Evolutionary conservation across 345 rosid genomes (phyloP).

Genomic region (Trapa incisa): DNA sequence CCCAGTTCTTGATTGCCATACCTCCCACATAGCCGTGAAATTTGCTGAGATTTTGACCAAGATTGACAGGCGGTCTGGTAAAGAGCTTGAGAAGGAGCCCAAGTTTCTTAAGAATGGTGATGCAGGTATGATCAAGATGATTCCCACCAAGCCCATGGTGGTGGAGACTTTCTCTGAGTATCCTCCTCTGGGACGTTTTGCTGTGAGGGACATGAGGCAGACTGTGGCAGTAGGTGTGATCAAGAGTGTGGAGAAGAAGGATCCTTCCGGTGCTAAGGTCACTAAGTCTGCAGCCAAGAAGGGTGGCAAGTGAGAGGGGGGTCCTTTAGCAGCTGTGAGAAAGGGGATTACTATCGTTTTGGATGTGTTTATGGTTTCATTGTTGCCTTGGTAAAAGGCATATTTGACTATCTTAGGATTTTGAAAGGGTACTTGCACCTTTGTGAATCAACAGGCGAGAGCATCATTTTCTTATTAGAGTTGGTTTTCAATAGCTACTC

Average conservation of each 20-base stretch:
- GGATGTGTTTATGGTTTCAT: neutral
- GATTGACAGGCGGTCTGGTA: constrained; percentile 27
- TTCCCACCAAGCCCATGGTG: constrained; percentile 77
- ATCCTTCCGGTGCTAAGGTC: constrained; percentile 24
- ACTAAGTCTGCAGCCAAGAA: constrained; percentile 55
- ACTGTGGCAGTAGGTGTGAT: constrained; percentile 44
- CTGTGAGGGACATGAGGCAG: constrained; percentile 27
- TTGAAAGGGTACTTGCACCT: no score
- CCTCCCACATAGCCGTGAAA: constrained; percentile 23
- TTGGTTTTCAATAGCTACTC: no score
- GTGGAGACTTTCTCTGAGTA: constrained; percentile 63
- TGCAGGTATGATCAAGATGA: constrained; percentile 34
- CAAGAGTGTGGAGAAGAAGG: constrained; percentile 35
- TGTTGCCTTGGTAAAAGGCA: neutral
- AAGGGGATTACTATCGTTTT: neutral
- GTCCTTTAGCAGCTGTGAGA: neutral
- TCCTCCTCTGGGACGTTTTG: constrained; percentile 72
- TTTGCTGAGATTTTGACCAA: constrained; percentile 23
- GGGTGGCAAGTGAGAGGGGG: constrained; percentile 16
- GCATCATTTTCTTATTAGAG: no score
- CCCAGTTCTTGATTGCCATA: constrained; percentile 21
- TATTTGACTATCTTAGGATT: neutral
- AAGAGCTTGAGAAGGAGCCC: constrained; percentile 41
- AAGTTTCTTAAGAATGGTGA: constrained; percentile 42
- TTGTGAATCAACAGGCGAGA: no score